These are phyloP conservation scores for Rhizoctonia solani DNA, from an alignment of 1,284 basidiomycete genomes.

Conservation along the genomic window DNA sequence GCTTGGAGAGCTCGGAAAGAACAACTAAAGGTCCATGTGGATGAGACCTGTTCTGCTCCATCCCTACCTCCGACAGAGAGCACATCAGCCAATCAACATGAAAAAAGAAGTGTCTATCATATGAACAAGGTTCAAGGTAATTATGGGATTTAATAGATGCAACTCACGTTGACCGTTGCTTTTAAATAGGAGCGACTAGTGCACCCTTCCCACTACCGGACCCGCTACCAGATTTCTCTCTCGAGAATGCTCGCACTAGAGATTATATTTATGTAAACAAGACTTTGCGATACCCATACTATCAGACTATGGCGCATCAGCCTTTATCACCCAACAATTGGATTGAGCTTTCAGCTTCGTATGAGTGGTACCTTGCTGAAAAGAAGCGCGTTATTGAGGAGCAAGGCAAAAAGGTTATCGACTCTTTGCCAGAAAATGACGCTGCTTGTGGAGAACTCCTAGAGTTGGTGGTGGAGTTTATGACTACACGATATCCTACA, in stretches of 20 bases:
- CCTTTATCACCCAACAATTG: constrained; percentile 51
- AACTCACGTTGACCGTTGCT: no score
- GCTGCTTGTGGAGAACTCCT: constrained; percentile 49
- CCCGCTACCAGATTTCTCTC: constrained; percentile 44
- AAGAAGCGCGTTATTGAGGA: constrained; percentile 48
- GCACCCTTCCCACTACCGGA: constrained; percentile 44
- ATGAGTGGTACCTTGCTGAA: constrained; percentile 48
- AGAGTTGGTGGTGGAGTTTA: constrained; percentile 47
- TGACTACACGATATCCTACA: constrained; percentile 50
- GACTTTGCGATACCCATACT: constrained; percentile 47
- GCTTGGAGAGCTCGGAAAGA: no score
- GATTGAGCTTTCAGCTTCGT: constrained; percentile 52
- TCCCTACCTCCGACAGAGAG: no score
- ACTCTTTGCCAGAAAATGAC: constrained; percentile 50
- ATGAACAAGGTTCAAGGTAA: no score
- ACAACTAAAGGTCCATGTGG: no score
- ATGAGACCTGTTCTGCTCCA: no score
- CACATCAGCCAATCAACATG: no score
- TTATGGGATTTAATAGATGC: no score
- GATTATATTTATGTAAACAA: constrained; percentile 50
- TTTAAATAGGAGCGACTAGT: background rate
- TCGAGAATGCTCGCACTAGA: constrained; percentile 44
- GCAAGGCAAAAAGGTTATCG: constrained; percentile 47
- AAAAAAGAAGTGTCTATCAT: no score
- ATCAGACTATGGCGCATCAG: constrained; percentile 51